These are phyloP conservation scores for Berkeleyomyces basicola DNA, from an alignment of 2,329 filamentous ascomycete species.

Conservation along the genomic window DNA sequence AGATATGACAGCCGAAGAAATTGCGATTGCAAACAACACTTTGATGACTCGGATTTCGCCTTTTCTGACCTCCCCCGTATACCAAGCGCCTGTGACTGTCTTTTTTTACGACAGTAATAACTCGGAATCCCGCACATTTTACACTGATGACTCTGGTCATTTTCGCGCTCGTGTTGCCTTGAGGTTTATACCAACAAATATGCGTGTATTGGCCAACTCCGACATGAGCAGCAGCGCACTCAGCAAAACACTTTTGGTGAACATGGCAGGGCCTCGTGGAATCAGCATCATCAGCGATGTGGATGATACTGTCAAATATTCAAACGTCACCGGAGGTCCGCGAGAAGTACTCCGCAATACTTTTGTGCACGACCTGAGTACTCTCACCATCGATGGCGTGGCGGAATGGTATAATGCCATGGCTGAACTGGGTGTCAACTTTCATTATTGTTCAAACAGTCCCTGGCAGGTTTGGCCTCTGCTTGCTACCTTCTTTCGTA, in stretches of 20 bases:
- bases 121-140: conserved; percentile 69
- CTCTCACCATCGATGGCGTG: conserved; percentile 74
- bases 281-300: conserved; percentile 94
- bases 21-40: conserved; percentile 66
- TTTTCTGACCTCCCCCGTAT: conserved; percentile 73
- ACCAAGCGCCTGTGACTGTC: conserved; percentile 63
- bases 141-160: conserved; percentile 78
- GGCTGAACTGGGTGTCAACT: conserved; percentile 61
- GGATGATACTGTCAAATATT: conserved; percentile 93
- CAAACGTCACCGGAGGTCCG: conserved; percentile 72
- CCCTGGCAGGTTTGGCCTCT: conserved; percentile 96
- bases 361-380: conserved; percentile 70
- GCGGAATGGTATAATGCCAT: conserved; percentile 74
- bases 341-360: conserved; percentile 94
- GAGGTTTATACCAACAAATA: conserved; percentile 79
- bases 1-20: conserved; percentile 48
- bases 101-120: conserved; percentile 85
- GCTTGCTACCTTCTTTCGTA: conserved; percentile 66
- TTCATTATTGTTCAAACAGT: conserved; percentile 98
- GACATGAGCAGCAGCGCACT: conserved; percentile 52
- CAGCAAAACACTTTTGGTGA: conserved; percentile 42
- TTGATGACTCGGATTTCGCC: conserved; percentile 76
- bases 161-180: conserved; percentile 67
- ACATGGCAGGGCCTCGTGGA: conserved; percentile 59
- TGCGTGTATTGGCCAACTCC: conserved; percentile 75